A percentile compares a stretch with the other conserved stretches of the same genome.
Conservation (phyloP, 257 asterid species). For the Fraxinus quadrangulata region DNA sequence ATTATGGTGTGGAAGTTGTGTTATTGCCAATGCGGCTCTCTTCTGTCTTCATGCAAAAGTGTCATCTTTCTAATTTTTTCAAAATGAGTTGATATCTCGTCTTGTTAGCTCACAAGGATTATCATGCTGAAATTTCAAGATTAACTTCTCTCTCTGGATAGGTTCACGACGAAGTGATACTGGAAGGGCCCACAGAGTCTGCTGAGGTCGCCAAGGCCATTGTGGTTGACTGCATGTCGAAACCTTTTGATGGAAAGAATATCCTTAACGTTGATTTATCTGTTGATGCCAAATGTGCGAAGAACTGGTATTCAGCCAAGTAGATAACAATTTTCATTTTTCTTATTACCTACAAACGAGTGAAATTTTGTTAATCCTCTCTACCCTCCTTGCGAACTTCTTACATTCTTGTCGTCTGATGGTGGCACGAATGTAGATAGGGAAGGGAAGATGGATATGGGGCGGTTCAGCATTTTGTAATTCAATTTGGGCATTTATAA, state of each 20-base stretch:
- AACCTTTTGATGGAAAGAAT: conserved; percentile 78
- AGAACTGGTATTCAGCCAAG: conserved; percentile 93
- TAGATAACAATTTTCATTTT: conserved; percentile 33
- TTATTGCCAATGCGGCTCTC: background rate
- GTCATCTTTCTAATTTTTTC: background rate
- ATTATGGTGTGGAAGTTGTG: background rate
- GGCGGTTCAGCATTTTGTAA: conserved; percentile 25
- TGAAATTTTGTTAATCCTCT: conserved; percentile 5
- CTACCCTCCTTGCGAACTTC: background rate
- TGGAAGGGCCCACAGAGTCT: conserved; percentile 89
- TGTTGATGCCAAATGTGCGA: conserved; percentile 93
- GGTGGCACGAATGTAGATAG: background rate
- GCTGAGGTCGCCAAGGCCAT: conserved; percentile 80
- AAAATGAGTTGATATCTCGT: background rate
- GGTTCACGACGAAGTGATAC: conserved; percentile 92
- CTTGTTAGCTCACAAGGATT: background rate
- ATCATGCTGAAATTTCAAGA: conserved; percentile 3
- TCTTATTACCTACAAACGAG: background rate
- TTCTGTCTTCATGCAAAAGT: background rate
- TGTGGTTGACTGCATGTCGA: conserved; percentile 88
- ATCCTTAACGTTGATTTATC: conserved; percentile 78
- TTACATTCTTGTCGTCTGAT: background rate
- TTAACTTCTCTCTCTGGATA: conserved; percentile 25
- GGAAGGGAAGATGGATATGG: conserved; percentile 6
- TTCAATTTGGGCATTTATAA: background rate